A percentile compares a stretch with the other conserved stretches of the same genome.
Evolutionary conservation across 768 basidiomycete species (phyloP).

Genomic region (Termitomyces sp.): DNA sequence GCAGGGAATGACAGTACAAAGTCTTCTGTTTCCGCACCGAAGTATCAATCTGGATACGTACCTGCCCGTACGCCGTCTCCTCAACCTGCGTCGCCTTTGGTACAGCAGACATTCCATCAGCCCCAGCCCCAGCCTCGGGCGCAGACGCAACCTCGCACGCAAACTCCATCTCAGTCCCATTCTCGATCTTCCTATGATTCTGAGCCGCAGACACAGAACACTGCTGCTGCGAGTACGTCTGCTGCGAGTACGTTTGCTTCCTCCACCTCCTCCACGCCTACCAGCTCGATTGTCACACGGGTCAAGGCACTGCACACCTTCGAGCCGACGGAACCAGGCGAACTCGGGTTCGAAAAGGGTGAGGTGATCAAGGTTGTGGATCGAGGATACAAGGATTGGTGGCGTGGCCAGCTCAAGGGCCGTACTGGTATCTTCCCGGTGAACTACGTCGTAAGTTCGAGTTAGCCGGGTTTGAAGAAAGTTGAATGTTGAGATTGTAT

Average conservation of each 20-base stretch:
- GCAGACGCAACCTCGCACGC: constrained; percentile 11
- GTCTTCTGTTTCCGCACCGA: constrained; percentile 22
- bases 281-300: constrained; percentile 55
- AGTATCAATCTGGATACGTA: constrained; percentile 50
- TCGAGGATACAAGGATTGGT: constrained; percentile 94
- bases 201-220: constrained; percentile 13
- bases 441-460: constrained; percentile 79
- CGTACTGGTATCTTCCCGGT: constrained; percentile 95
- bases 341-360: constrained; percentile 87
- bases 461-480: not conserved
- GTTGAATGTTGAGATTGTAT: not conserved
- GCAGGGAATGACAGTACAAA: constrained; percentile 16
- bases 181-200: constrained; percentile 9
- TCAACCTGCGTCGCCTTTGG: constrained; percentile 6
- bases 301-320: constrained; percentile 90
- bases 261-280: not conserved
- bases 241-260: not conserved
- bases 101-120: constrained; percentile 7
- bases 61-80: constrained; percentile 52
- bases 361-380: constrained; percentile 95
- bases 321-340: constrained; percentile 81
- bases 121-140: constrained; percentile 17
- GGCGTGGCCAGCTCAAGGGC: constrained; percentile 88
- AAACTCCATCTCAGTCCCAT: constrained; percentile 9
- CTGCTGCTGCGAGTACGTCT: not conserved